Evolutionary conservation across 1,139 yeast species (phyloP), one percentile per base, ranked within the genome.

Genomic region (Hyphopichia burtonii): DNA sequence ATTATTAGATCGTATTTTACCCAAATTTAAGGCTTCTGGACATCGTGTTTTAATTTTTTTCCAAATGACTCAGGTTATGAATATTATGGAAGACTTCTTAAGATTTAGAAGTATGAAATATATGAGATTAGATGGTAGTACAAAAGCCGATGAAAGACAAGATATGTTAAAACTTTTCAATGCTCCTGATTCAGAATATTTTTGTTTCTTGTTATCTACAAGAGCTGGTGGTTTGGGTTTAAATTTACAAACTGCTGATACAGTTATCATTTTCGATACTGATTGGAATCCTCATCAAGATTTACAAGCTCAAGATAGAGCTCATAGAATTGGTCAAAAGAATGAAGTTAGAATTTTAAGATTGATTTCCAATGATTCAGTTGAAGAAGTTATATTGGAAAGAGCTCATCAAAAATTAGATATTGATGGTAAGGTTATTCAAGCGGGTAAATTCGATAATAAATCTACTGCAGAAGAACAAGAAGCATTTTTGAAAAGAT

Each of bases 211-310:
- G 48, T 67, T 87, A 43, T 85, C 94, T 1, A 87, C 96, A 0
- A 81, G 96, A 70, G 95, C 95, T 41, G 96, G 96, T 73, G 95
- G 95, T 45, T 75, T 86, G 51, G 96, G 96, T 53, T 76, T 87
- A 53, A 87, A 87, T 58, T 76, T 86, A 52, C 95, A 87, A 64
- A 83, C 94, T 11, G 96, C 96, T 5, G 96, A 87, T 65, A 86
- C 95, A 0, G 95, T 87, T 38, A 83, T 87, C 51, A 86, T 87
- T 46, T 86, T 86, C 56, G 96, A 87, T 59, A 85, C 94, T 7
- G 96, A 87, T 71, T 86, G 94, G 93, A 87, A 87, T 59, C 96
- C 96, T 3, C 95, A 87, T 68, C 96, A 87, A 63, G 95, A 87
- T 78, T 76, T 87, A 56, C 96, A 87, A 64, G 95, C 95, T 7